Evolutionary conservation across 1,139 yeast genomes (phyloP), one percentile per base, ranked within the genome.

Genomic region (Candida frijolesensis): DNA sequence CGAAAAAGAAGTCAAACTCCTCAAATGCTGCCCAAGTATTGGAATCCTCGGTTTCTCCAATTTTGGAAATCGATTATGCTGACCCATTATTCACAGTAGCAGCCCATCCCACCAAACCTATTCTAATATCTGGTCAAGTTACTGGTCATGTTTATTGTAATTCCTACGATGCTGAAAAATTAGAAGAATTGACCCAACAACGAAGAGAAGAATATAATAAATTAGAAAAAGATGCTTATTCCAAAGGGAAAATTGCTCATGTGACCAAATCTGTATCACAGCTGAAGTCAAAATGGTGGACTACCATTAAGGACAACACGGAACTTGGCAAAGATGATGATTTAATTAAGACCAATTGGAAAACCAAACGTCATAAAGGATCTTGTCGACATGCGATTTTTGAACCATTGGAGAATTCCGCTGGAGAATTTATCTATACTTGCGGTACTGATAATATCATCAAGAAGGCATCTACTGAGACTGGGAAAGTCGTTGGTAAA

Each of bases 291-390:
- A 76, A 75, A 53, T 72, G 82, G 72, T 83, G 87, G 87, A 67
- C 71, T 2, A 72, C 76, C 2, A 69, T 72, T 2, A 63, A 65
- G 4, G 80, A 78, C 56, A 65, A 63, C 30, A 66, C 68, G 2
- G 68, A 63, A 0, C 58, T 62, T 6, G 64, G 60, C 5, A 66
- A 62, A n/a, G 70, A 62, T 4, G 66, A 68, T 15, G 63, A 65
- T 3, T 64, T 82, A 2, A 27, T 53, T 12, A 35, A 35, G 11
- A 62, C 74, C n/a, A 55, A 75, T 38, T 94, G 98, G 98, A 81
- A 86, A 52, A 91, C 98, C 0, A 89, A 83, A 61, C 79, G 98
- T 62, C 98, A 94, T 65, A 90, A 90, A 66, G 94, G 92, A 1
- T 87, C 96, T 53, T 89, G 96, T 55, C 72, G 99, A 42, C 83